Evolutionary conservation across 139 green algal genomes (phyloP).

Genomic region (Dunaliella sp.): DNA sequence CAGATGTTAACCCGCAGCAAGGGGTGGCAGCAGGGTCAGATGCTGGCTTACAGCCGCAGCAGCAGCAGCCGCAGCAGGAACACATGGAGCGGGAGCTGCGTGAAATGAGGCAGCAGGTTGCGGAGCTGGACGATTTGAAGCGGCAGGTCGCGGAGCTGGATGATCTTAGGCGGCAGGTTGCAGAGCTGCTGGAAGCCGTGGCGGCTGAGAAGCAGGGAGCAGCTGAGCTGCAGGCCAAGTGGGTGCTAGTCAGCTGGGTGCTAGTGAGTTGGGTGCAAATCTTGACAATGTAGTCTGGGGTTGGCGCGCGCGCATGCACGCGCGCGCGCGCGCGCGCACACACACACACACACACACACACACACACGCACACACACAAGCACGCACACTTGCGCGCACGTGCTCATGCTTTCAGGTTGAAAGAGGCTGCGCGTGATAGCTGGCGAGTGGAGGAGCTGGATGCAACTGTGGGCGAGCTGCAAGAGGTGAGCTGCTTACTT

Average conservation of each 20-base stretch:
- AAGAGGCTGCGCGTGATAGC: background rate
- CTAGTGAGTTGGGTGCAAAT: no score
- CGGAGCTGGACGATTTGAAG: background rate
- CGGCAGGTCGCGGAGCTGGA: background rate
- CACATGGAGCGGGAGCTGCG: conserved; percentile 4
- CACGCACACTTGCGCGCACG: no score
- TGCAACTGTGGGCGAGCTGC: background rate
- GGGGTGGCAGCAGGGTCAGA: no score
- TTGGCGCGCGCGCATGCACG: no score
- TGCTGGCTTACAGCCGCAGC: background rate
- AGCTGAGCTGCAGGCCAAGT: background rate
- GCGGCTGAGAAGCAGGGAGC: background rate
- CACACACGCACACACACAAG: no score
- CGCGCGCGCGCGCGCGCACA: no score
- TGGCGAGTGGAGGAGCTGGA: conserved; percentile 1
- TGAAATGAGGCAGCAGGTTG: background rate
- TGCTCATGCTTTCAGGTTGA: background rate
- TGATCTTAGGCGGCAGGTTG: background rate
- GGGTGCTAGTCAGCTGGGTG: background rate
- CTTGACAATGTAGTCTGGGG: no score
- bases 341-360: no score
- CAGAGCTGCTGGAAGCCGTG: background rate
- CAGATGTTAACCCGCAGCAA: no score
- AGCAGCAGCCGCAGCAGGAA: background rate
- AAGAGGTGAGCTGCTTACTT: conserved; percentile 9